Evolutionary conservation across 75 land plant genomes (phyloP), one percentile per base, ranked within the genome.

Genomic region (Selaginella moellendorffii): DNA sequence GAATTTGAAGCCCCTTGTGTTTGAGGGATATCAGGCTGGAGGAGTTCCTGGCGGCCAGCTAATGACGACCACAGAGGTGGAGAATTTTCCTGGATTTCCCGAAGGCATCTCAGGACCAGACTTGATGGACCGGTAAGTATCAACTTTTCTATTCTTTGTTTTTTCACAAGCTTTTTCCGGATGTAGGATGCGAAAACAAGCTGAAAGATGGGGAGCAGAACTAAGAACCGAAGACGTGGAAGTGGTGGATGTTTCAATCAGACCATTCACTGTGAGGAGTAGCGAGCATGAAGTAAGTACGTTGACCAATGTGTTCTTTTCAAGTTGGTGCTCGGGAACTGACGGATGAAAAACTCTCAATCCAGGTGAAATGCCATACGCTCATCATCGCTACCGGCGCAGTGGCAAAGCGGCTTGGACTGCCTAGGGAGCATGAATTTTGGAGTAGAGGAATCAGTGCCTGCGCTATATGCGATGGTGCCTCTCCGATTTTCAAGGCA

Each of bases 401-500:
- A 31, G 80, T 92, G 56, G 97, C 97, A 63, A 91, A 71, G 73
- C 77, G 86, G 66, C 75, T 91, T 5, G 78, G 80, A 26, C 63
- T 91, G 56, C 97, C 97, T 30, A 82, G 82, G 54, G 97, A 91
- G 71, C 83, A 91, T 71, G 97, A 91, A 68, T 91, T 91, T 69
- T 91, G 97, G 97, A 88, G 97, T 60, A 84, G 86, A 70, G 97
- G 97, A 25, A 91, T 91, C 54, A 91, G 97, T 76, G 97, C 97
- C 20, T 91, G 97, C 79, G 97, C 97, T 22, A 91, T 91, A 29
- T 91, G 97, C 74, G 97, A 91, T 81, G 97, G 97, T 27, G 97
- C 97, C 31, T 87, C 93, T 1, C 97, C 97, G 24, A 46, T 91
- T 23, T 91, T 87, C 61, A 91, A 82, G 61, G 95, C 85, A 0